phyloP scores from a whole-genome alignment of 805 yeast species.

The Hanseniaspora osmophila region DNA sequence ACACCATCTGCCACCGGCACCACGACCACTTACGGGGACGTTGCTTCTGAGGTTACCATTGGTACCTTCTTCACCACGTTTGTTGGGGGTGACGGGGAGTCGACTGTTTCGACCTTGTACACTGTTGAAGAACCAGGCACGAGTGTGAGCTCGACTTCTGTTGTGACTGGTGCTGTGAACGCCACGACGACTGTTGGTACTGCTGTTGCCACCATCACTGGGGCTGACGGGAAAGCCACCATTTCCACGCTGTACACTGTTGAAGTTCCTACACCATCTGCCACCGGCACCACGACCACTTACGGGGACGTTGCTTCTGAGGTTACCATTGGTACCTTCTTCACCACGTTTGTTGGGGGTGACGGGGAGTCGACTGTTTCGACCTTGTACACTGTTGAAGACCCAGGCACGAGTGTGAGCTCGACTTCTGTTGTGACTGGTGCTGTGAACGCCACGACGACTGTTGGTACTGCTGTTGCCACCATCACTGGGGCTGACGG shows the following conservation, averaged over 20 bases:
- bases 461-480: constrained; percentile 6
- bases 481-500: constrained; percentile 19
- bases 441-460: constrained; percentile 2
- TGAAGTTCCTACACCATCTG: constrained; percentile 5
- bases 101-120: constrained; percentile 7
- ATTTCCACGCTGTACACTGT: background rate
- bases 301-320: background rate
- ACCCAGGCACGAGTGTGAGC: too few species aligned
- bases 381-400: too few species aligned
- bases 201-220: background rate
- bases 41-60: constrained; percentile 9
- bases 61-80: constrained; percentile 12
- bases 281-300: background rate
- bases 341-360: background rate
- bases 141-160: background rate
- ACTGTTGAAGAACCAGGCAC: constrained; percentile 4
- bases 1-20: background rate
- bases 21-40: constrained; percentile 8
- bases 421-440: constrained; percentile 1
- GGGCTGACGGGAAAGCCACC: background rate
- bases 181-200: background rate
- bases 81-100: constrained; percentile 12
- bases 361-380: background rate
- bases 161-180: constrained; percentile 6
- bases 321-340: background rate